Evolutionary conservation across 2,329 filamentous ascomycete species (phyloP), one percentile per base, ranked within the genome.

Genomic region (Pseudocercospora vitis): DNA sequence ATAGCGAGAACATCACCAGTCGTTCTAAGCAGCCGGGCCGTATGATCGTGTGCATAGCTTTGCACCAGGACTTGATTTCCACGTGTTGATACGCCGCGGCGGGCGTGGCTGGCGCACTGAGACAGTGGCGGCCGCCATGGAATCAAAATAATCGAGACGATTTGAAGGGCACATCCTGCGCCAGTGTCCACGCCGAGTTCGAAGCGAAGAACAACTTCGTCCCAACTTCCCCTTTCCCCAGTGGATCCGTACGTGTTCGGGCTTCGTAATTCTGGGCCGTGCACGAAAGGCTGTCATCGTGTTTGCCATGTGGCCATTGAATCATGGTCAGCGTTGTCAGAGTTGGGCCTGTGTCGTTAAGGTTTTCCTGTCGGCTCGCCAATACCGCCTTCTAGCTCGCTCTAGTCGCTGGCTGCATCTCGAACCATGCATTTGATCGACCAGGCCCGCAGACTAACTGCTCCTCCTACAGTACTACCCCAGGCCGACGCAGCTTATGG

Each of bases 221-320:
- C n/a, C n/a, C n/a, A n/a, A 28, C 19, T 24, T 14, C 28, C 26
- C 6, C 26, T 44, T 9, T 23, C 35, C 19, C 23, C 21, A 44
- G 21, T 26, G 39, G 21, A 44, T 9, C 39, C n/a, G 9, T 18
- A 24, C 40, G 24, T 29, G 12, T 48, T 33, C 12, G n/a, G n/a
- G n/a, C n/a, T n/a, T n/a, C 16, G 29, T 37, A 18, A 16, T 48
- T 31, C 45, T 26, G 31, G 28, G 21, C 18, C 28, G 21, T 45
- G 40, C 40, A 29, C 40, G 31, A 14, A 37, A 48, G 45, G 31
- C 21, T 24, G 6, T 26, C 46, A 35, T 35, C 32, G 46, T 48
- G 46, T 33, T 18, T 48, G 46, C 31, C 46, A 48, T 48, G 46
- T 48, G 46, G 46, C 29, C 8, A 45, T 19, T 31, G 42, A 45